Base-by-base conservation (phyloP, 169 alveolate genomes). In the Eimeria sp. region DNA sequence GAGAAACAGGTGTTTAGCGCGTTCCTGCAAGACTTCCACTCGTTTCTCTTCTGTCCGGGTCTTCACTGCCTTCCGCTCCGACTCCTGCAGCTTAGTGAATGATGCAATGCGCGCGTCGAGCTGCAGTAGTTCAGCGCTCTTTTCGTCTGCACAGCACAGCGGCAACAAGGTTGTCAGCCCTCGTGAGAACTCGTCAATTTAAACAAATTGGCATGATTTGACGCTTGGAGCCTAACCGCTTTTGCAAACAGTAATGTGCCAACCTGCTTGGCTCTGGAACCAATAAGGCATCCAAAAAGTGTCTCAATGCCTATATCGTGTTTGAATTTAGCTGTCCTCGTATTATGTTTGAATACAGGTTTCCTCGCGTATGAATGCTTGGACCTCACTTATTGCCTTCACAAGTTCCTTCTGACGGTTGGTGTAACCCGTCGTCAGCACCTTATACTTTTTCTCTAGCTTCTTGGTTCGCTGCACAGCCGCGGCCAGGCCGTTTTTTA, bases 1-100 rank as follows among this genome's bases (percentile, higher is more conserved):
- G 46, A 87, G 93, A 64, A 87, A 87, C 80, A 87, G 62, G 25
- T 87, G 93, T 56, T 87, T 87, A 9, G 93, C 93, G 52, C 93
- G 93, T 52, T 87, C 93, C 93, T 82, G 64, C 64, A 87, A 16
- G 93, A 87, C 93, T 18, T 87, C 93, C 66, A 62, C 60, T 46
- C 93, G 78, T 64, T 64, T 87, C 8, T 87, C 64, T 62, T 87
- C 93, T 0, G 93, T 87, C 82, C 93, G 64, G 20, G 64, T 64
- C 93, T 66, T 87, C 93, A 87, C 93, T 40, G 93, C 93, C 43
- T 87, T 62, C 93, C 33, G 58, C 66, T 87, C 93, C 56, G 93
- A 27, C 56, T 87, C 93, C 20, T 87, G 93, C 78, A 87, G 93
- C 43, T 27, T 87, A 1, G 66, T 60, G 54, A 87, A 87, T 16